These are phyloP conservation scores for Mycena galericulata DNA, from an alignment of 768 basidiomycete genomes.

Conservation along the genomic window DNA sequence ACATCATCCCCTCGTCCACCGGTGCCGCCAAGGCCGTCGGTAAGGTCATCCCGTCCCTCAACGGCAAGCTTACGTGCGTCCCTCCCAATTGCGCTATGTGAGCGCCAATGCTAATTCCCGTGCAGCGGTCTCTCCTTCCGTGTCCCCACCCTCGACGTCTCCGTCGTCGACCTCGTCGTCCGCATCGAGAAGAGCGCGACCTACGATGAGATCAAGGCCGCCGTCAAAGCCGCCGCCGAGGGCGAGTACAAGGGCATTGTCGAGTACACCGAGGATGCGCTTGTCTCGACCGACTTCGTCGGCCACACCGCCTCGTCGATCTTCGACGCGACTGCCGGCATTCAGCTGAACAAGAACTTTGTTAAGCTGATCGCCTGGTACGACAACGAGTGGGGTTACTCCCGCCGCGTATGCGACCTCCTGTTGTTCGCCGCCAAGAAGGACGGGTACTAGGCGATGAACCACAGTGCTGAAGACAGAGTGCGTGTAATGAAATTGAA, in stretches of 20 bases:
- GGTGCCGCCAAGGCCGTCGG: slow-evolving; percentile 99
- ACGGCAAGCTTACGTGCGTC: slow-evolving; percentile 96
- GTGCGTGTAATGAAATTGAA: neutral
- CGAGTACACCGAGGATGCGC: slow-evolving; percentile 92
- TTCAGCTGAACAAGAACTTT: slow-evolving; percentile 91
- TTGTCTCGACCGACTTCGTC: slow-evolving; percentile 95
- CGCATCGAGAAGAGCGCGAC: slow-evolving; percentile 87
- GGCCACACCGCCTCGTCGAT: slow-evolving; percentile 84
- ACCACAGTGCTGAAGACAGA: neutral
- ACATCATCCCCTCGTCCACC: slow-evolving; percentile 99
- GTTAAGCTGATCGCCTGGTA: slow-evolving; percentile 98
- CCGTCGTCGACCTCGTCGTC: slow-evolving; percentile 97
- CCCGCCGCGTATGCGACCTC: slow-evolving; percentile 91
- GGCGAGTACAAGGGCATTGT: slow-evolving; percentile 72
- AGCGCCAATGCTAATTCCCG: slow-evolving; percentile 3
- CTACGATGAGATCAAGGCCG: slow-evolving; percentile 91
- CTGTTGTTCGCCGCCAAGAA: slow-evolving; percentile 83
- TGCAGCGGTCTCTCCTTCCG: slow-evolving; percentile 94
- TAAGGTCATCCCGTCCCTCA: slow-evolving; percentile 95
- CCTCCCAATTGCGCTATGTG: neutral
- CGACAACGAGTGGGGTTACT: slow-evolving; percentile 97
- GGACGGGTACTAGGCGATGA: slow-evolving; percentile 55
- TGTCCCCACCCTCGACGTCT: slow-evolving; percentile 95
- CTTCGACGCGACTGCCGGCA: slow-evolving; percentile 95
- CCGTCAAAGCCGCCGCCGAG: too few relatives aligned